Evolutionary conservation across 1,139 yeast species (phyloP), one percentile per base, ranked within the genome.

Genomic region (Tardiomyces depauwii): DNA sequence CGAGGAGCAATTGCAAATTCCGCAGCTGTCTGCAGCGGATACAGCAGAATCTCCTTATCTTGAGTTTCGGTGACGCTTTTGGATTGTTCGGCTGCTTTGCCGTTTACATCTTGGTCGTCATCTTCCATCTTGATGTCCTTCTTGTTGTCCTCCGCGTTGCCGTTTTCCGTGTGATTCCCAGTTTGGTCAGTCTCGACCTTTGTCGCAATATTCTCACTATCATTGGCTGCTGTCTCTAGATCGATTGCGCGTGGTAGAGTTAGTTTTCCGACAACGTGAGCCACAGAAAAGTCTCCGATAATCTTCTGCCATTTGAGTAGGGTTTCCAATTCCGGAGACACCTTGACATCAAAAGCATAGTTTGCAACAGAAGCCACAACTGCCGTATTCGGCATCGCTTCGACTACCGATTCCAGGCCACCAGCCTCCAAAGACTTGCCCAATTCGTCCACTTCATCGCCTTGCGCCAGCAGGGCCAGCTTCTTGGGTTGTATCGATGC

Each of bases 301-400:
- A 84, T 80, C 51, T 75, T 76, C 60, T 89, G 96, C 98, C 98
- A 91, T 49, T 76, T 74, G 49, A 91, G 69, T 21, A 71, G 65
- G 23, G 71, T 69, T n/a, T 78, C 77, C 42, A 91, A 66, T 11
- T 72, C 72, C 18, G 82, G 83, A 51, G 87, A 89, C 41, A 91
- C 67, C 46, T 80, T 71, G 32, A 89, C 76, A 56, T 83, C 88
- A 50, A 81, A 81, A 23, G 89, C 78, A 51, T 45, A 48, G 41
- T 50, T 49, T 9, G 51, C 73, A 38, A 78, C 75, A 18, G 83
- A 81, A n/a, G 83, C 72, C 43, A 72, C 70, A 11, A 78, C 62
- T 2, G 68, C 57, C 28, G 66, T 64, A 53, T 78, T 77, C 7
- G 64, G 55, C 19, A 64, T 61, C 5, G 75, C 68, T 13, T 54